Conservation (phyloP, 2,329 filamentous ascomycete genomes). For the Penicillium sp. region DNA sequence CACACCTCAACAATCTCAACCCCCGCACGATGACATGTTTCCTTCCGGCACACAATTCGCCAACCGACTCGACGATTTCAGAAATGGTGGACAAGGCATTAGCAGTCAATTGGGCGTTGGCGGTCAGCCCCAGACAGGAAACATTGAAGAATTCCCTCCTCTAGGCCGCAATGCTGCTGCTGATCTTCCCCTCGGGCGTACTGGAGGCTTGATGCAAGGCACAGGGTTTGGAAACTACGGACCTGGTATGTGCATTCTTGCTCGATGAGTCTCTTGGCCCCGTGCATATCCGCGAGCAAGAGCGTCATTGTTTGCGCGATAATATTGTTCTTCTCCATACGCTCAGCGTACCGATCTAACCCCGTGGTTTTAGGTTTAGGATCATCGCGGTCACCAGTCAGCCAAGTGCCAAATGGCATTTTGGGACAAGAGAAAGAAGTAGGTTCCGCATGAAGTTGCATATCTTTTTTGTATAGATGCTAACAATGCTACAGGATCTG, state of each 20-base stretch:
- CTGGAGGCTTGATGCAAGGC: conserved; percentile 53
- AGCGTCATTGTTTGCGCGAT: background rate
- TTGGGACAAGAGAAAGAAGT: conserved; percentile 46
- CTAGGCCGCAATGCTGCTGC: conserved; percentile 54
- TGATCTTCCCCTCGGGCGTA: conserved; percentile 54
- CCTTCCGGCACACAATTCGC: conserved; percentile 53
- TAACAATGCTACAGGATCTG: conserved; percentile 35
- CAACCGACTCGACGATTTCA: conserved; percentile 56
- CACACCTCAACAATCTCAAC: conserved; percentile 47
- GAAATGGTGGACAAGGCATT: conserved; percentile 58
- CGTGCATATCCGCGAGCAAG: background rate
- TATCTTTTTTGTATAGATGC: conserved; percentile 10
- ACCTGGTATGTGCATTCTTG: conserved; percentile 33
- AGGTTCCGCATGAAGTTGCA: conserved; percentile 10
- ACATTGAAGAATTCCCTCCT: conserved; percentile 64
- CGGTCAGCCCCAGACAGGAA: conserved; percentile 56
- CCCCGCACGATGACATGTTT: conserved; percentile 50
- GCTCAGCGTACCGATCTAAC: background rate
- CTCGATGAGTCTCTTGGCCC: background rate
- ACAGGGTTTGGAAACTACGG: conserved; percentile 47
- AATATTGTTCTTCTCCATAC: background rate
- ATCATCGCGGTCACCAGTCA: conserved; percentile 45
- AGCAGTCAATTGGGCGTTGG: conserved; percentile 53
- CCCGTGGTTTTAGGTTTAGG: conserved; percentile 31
- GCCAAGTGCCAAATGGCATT: conserved; percentile 45